Conservation (phyloP, 257 asterid genomes). For the Solanum neorickii region DNA sequence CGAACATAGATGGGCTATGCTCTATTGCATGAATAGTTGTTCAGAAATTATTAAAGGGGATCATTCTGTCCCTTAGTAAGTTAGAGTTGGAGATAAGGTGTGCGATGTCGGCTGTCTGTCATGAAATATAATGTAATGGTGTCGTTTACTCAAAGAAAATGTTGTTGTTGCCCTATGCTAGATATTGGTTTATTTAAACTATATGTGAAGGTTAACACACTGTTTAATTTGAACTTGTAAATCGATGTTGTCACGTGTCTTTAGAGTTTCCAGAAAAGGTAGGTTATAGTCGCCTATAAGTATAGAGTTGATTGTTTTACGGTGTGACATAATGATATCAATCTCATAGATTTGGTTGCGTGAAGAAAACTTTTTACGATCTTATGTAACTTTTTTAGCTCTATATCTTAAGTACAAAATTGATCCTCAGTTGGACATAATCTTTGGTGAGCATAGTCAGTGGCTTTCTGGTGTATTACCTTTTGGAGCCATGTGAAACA, state of each 20-base stretch:
- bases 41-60: neutral
- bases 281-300: neutral
- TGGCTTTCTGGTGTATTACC: neutral
- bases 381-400: neutral
- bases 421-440: neutral
- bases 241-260: neutral
- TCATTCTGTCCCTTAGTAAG: too few species aligned
- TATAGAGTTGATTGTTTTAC: neutral
- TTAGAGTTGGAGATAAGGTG: neutral
- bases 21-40: neutral
- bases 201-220: neutral
- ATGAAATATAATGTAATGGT: neutral
- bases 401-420: neutral
- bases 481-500: neutral
- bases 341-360: neutral
- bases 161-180: neutral
- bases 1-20: neutral
- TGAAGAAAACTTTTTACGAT: too few species aligned
- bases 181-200: neutral
- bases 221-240: neutral
- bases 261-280: neutral
- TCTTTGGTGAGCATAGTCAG: neutral
- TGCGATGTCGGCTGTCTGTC: too few species aligned
- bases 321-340: neutral
- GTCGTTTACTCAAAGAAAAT: neutral